Base-by-base conservation (phyloP, 129 eudicot genomes). In the Flaveria bidentis region DNA sequence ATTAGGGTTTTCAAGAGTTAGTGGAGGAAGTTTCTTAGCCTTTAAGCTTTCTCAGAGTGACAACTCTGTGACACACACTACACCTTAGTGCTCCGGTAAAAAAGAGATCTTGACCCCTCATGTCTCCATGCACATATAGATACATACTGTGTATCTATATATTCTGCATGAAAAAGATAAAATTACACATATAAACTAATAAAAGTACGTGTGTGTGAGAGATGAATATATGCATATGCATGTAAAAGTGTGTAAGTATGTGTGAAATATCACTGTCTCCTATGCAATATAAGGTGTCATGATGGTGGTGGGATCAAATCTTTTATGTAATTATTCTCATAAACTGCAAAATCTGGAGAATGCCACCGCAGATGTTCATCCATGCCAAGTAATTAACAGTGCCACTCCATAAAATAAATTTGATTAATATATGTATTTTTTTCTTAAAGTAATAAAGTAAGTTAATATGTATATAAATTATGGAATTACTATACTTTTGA, bases 1-100 rank as follows among this genome's bases (percentile, higher is more conserved):
- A 73, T 81, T 85, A 85, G 92, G 92, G 92, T 85, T 88, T 84
- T 80, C 62, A 51, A 72, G 84, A 64, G 81, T 84, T 45, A 79
- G 89, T 80, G 89, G 84, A 77, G 52, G 85, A 81, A 84, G 86
- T 84, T 81, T 77, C 93, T 88, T 88, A 79, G 85, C 82, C 90
- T 86, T 80, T 81, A 88, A 86, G 93, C 86, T 88, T 87, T 76
- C 83, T 81, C 72, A 80, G 85, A 58, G 74, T 72, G 74, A 79
- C 80, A 80, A 56, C 70, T 53, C 57, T 71, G 78, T 61, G 66
- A 58, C 65, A 66, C 80, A 74, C 80, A 74, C 70, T 83, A 74
- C 74, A 11, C 74, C 56, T 83, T 84, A 88, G 88, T 88, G 93
- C 86, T 78, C 23, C 44, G 84, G 84, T 80, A 80, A 80, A 80